Evolutionary conservation across 768 basidiomycete species (phyloP).

Genomic region (Lactarius deliciosus): DNA sequence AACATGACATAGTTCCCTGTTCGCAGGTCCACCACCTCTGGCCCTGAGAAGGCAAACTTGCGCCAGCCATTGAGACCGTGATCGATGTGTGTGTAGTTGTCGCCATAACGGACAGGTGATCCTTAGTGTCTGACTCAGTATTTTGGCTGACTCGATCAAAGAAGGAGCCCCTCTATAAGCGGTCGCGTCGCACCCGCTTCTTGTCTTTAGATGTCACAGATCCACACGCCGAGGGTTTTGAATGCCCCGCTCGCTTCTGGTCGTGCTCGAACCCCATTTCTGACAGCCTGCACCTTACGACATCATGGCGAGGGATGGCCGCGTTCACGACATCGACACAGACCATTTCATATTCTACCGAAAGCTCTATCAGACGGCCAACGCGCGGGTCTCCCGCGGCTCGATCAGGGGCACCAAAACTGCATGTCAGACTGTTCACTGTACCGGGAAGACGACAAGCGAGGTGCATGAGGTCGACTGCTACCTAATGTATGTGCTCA

Average conservation of each 20-base stretch:
- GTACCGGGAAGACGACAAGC: slow-evolving; percentile 53
- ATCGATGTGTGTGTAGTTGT: slow-evolving; percentile 85
- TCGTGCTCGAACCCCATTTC: neutral
- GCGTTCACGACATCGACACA: slow-evolving; percentile 74
- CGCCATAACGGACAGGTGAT: slow-evolving; percentile 82
- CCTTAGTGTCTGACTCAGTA: slow-evolving; percentile 3
- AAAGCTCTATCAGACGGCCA: slow-evolving; percentile 77
- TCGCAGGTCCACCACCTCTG: slow-evolving; percentile 80
- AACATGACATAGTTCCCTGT: slow-evolving; percentile 68
- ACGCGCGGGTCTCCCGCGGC: slow-evolving; percentile 77
- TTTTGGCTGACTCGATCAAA: slow-evolving; percentile 36
- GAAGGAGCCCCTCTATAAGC: slow-evolving; percentile 88
- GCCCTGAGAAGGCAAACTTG: slow-evolving; percentile 77
- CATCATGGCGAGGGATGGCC: slow-evolving; percentile 70
- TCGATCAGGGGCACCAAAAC: slow-evolving; percentile 89
- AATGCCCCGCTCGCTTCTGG: slow-evolving; percentile 35
- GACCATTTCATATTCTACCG: slow-evolving; percentile 84
- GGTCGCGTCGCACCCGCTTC: slow-evolving; percentile 65
- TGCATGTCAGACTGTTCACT: slow-evolving; percentile 84
- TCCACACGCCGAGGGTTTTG: slow-evolving; percentile 62
- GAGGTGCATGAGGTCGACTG: slow-evolving; percentile 64
- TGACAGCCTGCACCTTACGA: slow-evolving; percentile 70
- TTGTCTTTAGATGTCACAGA: slow-evolving; percentile 79
- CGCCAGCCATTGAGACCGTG: slow-evolving; percentile 85
- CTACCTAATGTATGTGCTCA: slow-evolving; percentile 54